Evolutionary conservation across 1,284 basidiomycete genomes (phyloP).

Genomic region (Trametes polyzona): DNA sequence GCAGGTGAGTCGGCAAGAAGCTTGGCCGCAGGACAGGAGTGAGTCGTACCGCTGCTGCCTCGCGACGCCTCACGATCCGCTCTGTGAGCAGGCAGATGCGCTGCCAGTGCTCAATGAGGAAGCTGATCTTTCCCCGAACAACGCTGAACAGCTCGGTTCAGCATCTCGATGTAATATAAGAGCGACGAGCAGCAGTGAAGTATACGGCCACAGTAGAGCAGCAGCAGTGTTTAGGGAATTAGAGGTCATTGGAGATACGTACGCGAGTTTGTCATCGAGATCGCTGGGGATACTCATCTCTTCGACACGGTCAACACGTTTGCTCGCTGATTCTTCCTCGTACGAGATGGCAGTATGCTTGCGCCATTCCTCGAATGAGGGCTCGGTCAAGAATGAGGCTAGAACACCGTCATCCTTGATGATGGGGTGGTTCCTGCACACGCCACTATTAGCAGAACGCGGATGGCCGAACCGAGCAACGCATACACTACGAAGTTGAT

Average conservation of each 20-base stretch:
- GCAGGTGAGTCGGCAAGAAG: constrained; percentile 69
- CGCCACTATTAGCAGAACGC: not conserved
- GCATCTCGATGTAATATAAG: not conserved
- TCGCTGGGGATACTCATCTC: constrained; percentile 93
- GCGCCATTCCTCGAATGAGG: constrained; percentile 85
- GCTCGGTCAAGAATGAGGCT: constrained; percentile 79
- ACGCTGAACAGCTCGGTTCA: constrained; percentile 45
- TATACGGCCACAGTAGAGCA: no score
- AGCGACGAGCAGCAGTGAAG: not conserved
- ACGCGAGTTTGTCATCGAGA: constrained; percentile 87
- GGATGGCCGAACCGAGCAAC: not conserved
- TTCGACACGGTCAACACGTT: constrained; percentile 80
- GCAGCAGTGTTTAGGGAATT: not conserved
- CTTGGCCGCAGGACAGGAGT: constrained; percentile 62
- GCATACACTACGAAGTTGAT: constrained; percentile 78
- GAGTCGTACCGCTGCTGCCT: constrained; percentile 85
- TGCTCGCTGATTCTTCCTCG: constrained; percentile 86
- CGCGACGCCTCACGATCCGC: constrained; percentile 82
- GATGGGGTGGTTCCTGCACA: constrained; percentile 82
- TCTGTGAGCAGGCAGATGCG: constrained; percentile 85
- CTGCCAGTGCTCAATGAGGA: constrained; percentile 89
- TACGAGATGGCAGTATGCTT: constrained; percentile 73
- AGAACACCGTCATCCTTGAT: constrained; percentile 86
- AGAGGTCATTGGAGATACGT: constrained; percentile 32
- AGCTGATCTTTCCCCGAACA: constrained; percentile 70